phyloP scores from a whole-genome alignment of 108 stramenopile species.

The Nitzschia palea region DNA sequence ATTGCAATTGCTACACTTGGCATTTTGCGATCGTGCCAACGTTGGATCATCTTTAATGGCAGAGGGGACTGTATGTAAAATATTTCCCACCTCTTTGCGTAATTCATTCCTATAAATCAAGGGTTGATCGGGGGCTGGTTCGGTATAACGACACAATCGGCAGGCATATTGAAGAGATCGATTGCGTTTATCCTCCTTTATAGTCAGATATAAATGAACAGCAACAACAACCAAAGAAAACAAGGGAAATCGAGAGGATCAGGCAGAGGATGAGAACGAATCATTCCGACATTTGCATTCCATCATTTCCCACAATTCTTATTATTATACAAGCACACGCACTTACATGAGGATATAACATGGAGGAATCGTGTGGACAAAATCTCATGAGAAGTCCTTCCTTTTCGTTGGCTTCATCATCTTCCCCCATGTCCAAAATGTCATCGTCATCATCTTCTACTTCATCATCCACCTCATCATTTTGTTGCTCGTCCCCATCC shows the following conservation, averaged over 20 bases:
- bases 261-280: not conserved
- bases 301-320: not conserved
- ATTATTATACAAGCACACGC: too few relatives aligned
- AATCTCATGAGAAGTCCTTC: slow-evolving; percentile 81
- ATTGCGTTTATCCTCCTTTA: slow-evolving; percentile 78
- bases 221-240: not conserved
- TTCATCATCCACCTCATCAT: slow-evolving; percentile 20
- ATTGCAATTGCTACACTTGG: slow-evolving; percentile 82
- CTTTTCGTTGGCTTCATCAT: slow-evolving; percentile 33
- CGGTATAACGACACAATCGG: slow-evolving; percentile 81
- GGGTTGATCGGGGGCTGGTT: slow-evolving; percentile 59
- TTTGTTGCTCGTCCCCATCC: slow-evolving; percentile 3
- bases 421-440: slow-evolving; percentile 51
- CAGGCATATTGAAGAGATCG: slow-evolving; percentile 75
- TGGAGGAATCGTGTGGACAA: slow-evolving; percentile 90
- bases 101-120: slow-evolving; percentile 80
- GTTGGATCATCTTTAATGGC: slow-evolving; percentile 88
- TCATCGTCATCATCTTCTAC: slow-evolving; percentile 70
- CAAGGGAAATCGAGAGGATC: not conserved
- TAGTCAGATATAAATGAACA: not conserved
- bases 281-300: not conserved
- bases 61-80: slow-evolving; percentile 78
- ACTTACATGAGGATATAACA: slow-evolving; percentile 89
- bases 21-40: slow-evolving; percentile 79
- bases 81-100: slow-evolving; percentile 86